phyloP scores from a whole-genome alignment of 2,329 filamentous ascomycete species.

The Cordyceps javanica region DNA sequence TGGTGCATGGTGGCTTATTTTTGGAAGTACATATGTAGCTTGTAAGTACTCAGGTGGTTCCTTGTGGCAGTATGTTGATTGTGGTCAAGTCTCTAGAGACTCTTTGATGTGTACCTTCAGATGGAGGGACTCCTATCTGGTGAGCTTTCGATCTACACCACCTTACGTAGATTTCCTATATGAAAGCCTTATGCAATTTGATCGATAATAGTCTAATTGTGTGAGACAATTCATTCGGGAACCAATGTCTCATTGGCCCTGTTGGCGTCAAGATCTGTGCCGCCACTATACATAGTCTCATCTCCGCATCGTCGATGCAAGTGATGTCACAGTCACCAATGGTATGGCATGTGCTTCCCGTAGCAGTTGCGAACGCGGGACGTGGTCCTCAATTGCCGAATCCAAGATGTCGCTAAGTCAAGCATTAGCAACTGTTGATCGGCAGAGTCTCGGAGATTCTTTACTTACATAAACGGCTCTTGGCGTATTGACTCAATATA shows the following conservation, averaged over 20 bases:
- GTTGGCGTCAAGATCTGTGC: conserved; percentile 12
- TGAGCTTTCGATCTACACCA: conserved; percentile 14
- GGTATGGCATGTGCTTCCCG: background rate
- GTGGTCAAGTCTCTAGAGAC: background rate
- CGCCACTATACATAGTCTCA: conserved; percentile 16
- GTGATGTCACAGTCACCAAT: background rate
- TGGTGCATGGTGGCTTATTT: background rate
- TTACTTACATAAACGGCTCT: too few relatives aligned
- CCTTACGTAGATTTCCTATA: conserved; percentile 11
- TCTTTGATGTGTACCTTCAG: conserved; percentile 11
- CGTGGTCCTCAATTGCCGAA: conserved; percentile 13
- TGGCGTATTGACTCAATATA: too few relatives aligned
- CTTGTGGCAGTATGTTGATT: too few relatives aligned
- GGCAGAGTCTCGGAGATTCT: too few relatives aligned
- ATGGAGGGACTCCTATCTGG: conserved; percentile 13
- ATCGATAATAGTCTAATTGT: background rate
- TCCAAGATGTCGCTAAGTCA: conserved; percentile 15
- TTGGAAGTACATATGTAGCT: background rate
- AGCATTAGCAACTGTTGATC: background rate
- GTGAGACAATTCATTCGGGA: conserved; percentile 8
- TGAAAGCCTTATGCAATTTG: conserved; percentile 5
- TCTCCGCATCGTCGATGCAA: background rate
- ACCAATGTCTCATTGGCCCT: conserved; percentile 9
- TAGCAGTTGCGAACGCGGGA: conserved; percentile 14
- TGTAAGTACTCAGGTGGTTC: background rate